Evolutionary conservation across 176 grass and related monocot genomes (phyloP).

Genomic region (Ensete glaucum): DNA sequence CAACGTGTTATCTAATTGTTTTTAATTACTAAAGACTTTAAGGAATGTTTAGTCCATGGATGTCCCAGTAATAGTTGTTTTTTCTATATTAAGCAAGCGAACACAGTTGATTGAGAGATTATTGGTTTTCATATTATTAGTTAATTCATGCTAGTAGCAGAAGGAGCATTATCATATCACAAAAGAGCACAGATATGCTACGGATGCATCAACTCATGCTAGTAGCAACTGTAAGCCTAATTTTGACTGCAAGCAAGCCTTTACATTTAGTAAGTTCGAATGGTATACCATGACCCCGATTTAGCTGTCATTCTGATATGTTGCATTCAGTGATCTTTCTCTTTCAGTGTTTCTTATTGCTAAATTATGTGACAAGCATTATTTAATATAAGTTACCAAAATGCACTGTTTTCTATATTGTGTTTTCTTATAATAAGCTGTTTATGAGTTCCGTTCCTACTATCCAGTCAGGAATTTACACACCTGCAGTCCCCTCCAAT

Average conservation of each 20-base stretch:
- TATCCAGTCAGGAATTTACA: slow-evolving; percentile 22
- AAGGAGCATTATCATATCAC: not conserved
- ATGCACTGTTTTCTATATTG: not conserved
- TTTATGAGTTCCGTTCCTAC: not conserved
- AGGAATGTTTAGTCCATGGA: too few relatives aligned
- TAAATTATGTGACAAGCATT: not conserved
- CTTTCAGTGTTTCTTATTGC: not conserved
- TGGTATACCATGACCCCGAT: not conserved
- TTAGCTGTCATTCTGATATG: not conserved
- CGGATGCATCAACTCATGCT: not conserved
- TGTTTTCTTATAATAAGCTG: not conserved
- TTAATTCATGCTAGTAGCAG: too few relatives aligned
- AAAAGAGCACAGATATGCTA: not conserved
- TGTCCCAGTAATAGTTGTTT: too few relatives aligned
- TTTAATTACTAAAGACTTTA: too few relatives aligned
- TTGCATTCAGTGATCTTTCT: not conserved
- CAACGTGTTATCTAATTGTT: not conserved
- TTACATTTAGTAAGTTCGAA: not conserved
- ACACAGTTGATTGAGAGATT: too few relatives aligned
- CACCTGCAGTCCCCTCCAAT: slow-evolving; percentile 21
- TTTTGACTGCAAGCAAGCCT: not conserved
- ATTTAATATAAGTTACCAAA: not conserved
- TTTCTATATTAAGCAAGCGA: too few relatives aligned
- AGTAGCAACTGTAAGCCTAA: not conserved
- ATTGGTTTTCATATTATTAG: too few relatives aligned